Evolutionary conservation across 495 filamentous ascomycete genomes (phyloP).

Genomic region (Annulohypoxylon nitens): DNA sequence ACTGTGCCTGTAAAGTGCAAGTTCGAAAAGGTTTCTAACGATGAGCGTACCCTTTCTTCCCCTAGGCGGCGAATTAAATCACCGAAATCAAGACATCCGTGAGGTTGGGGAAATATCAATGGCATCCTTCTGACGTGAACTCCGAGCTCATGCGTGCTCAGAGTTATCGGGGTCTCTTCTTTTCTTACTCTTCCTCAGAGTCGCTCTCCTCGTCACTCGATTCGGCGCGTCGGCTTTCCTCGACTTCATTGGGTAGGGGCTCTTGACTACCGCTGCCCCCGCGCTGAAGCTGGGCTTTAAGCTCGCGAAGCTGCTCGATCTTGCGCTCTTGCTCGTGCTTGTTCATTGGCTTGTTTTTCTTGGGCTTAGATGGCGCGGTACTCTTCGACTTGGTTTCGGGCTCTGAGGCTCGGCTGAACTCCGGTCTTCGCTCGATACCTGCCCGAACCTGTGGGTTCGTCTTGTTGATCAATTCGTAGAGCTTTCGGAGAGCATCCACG

Average conservation of each 20-base stretch:
- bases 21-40: slow-evolving; percentile 10
- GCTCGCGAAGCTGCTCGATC: slow-evolving; percentile 80
- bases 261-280: slow-evolving; percentile 63
- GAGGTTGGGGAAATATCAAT: slow-evolving; percentile 6
- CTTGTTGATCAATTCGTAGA: slow-evolving; percentile 82
- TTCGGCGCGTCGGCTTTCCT: slow-evolving; percentile 47
- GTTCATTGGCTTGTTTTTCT: slow-evolving; percentile 99
- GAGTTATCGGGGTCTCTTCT: slow-evolving; percentile 4
- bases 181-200: slow-evolving; percentile 50
- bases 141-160: not conserved
- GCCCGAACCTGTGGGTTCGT: slow-evolving; percentile 67
- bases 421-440: slow-evolving; percentile 49
- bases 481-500: slow-evolving; percentile 76
- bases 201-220: slow-evolving; percentile 51
- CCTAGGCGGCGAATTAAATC: not conserved
- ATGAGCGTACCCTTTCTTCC: not conserved
- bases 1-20: slow-evolving; percentile 30
- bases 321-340: slow-evolving; percentile 91
- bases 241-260: slow-evolving; percentile 55
- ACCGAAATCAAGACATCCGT: slow-evolving; percentile 6
- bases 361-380: slow-evolving; percentile 70
- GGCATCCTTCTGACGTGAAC: not conserved
- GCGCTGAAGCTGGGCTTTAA: slow-evolving; percentile 62
- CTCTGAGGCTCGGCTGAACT: slow-evolving; percentile 53
- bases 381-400: slow-evolving; percentile 45